Evolutionary conservation across 768 basidiomycete genomes (phyloP).

Genomic region (Lentinus brumalis): DNA sequence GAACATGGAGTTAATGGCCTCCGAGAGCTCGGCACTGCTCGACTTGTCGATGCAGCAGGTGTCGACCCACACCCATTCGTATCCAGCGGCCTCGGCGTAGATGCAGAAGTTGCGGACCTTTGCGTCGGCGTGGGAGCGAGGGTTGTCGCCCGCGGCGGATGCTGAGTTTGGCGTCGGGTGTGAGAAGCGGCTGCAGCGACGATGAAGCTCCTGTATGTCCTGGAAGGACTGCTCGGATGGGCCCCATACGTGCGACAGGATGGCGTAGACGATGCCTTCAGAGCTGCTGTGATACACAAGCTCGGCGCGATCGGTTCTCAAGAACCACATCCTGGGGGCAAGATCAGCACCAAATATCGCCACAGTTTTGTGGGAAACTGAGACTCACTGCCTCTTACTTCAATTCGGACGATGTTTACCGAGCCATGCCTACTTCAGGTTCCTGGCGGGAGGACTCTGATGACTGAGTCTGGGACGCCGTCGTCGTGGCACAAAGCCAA

Average conservation of each 20-base stretch:
- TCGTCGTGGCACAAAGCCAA: too few relatives aligned
- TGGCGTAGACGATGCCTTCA: background rate
- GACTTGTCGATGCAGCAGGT: constrained; percentile 1
- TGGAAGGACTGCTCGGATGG: background rate
- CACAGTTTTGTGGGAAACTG: too few relatives aligned
- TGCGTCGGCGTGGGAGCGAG: background rate
- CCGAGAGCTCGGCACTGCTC: constrained; percentile 8
- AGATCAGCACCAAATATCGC: too few relatives aligned
- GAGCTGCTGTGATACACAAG: background rate
- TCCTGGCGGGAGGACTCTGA: too few relatives aligned
- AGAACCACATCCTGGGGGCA: background rate
- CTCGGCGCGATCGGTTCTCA: background rate
- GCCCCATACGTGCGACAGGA: background rate
- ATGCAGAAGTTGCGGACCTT: background rate
- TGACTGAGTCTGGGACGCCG: too few relatives aligned
- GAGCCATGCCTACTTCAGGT: too few relatives aligned
- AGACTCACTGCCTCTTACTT: too few relatives aligned
- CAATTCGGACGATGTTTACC: too few relatives aligned
- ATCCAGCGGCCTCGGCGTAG: background rate
- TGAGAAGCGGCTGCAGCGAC: background rate
- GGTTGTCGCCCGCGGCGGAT: background rate
- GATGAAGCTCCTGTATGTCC: background rate
- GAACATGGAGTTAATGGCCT: constrained; percentile 12
- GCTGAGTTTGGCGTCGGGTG: too few relatives aligned
- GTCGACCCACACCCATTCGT: background rate